Conservation (phyloP, 2,329 filamentous ascomycete genomes). For the Talaromyces funiculosus region DNA sequence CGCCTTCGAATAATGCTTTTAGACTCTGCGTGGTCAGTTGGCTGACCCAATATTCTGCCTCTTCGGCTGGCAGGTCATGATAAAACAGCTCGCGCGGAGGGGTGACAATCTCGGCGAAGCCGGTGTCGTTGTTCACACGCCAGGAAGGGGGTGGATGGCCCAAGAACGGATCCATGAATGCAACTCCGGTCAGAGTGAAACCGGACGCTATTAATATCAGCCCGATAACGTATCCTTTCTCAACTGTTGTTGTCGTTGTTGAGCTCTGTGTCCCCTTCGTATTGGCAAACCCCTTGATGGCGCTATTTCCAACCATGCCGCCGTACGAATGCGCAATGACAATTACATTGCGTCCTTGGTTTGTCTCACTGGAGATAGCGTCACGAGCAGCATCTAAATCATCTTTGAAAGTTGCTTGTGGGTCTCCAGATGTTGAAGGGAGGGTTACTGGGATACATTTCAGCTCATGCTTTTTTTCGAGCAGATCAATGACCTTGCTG, state of each 20-base stretch:
- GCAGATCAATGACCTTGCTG: conserved; percentile 29
- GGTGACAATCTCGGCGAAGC: conserved; percentile 37
- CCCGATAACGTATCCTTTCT: conserved; percentile 39
- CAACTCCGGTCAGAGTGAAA: conserved; percentile 33
- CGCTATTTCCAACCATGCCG: conserved; percentile 44
- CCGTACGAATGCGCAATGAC: conserved; percentile 48
- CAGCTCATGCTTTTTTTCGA: conserved; percentile 28
- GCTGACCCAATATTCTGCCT: conserved; percentile 39
- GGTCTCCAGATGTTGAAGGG: conserved; percentile 34
- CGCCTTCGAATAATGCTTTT: conserved; percentile 43
- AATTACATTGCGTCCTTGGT: conserved; percentile 39
- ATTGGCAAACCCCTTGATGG: conserved; percentile 40
- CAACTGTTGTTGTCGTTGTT: background rate
- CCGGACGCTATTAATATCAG: conserved; percentile 44
- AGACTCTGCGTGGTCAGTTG: conserved; percentile 40
- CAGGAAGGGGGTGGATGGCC: conserved; percentile 42
- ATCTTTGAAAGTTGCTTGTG: conserved; percentile 35
- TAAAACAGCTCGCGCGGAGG: conserved; percentile 44
- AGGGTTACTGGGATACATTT: conserved; percentile 35
- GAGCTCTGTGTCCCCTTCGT: background rate
- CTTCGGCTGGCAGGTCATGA: conserved; percentile 44
- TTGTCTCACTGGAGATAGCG: conserved; percentile 33
- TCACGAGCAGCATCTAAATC: conserved; percentile 39
- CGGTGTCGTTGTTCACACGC: conserved; percentile 36
- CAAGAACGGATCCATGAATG: conserved; percentile 40